Percentiles rank a stretch among this genome's conserved stretches.
phyloP scores from a whole-genome alignment of 2,329 filamentous ascomycete species.

The Phyllosticta ampelicida region DNA sequence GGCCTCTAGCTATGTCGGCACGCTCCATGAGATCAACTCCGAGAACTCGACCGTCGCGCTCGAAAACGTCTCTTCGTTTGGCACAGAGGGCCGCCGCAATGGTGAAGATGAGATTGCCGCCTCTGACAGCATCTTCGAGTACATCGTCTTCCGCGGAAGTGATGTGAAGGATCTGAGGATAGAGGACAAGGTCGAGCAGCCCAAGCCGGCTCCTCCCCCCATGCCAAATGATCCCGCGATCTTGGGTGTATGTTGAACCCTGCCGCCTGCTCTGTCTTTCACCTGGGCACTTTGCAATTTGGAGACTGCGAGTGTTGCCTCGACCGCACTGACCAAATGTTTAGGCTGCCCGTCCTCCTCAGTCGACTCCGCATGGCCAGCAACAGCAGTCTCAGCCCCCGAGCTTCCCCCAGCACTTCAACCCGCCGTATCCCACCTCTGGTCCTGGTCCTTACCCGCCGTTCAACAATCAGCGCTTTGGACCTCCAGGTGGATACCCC shows the following conservation, averaged over 20 bases:
- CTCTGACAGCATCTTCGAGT: conserved; percentile 87
- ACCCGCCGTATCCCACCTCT: conserved; percentile 10
- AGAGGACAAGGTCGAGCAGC: conserved; percentile 64
- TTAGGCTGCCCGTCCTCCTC: conserved; percentile 10
- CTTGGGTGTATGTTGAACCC: conserved; percentile 93
- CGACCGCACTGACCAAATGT: background rate
- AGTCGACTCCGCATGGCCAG: conserved; percentile 19
- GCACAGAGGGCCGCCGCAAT: conserved; percentile 79
- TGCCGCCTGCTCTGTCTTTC: conserved; percentile 93
- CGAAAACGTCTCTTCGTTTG: conserved; percentile 89
- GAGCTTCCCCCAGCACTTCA: conserved; percentile 19
- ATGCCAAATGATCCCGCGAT: conserved; percentile 95
- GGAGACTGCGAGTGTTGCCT: background rate
- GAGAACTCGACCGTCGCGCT: conserved; percentile 93
- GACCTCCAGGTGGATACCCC: conserved; percentile 36
- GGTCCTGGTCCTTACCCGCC: conserved; percentile 32
- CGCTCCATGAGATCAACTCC: conserved; percentile 94
- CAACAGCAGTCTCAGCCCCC: conserved; percentile 26
- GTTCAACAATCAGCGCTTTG: conserved; percentile 39
- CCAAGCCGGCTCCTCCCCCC: conserved; percentile 62
- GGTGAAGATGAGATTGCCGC: conserved; percentile 72
- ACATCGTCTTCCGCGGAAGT: conserved; percentile 95
- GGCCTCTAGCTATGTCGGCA: conserved; percentile 72
- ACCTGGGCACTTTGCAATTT: conserved; percentile 57
- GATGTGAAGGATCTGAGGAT: conserved; percentile 98